Conservation (phyloP, 306 rosid genomes). For the Hippophae tibetana region DNA sequence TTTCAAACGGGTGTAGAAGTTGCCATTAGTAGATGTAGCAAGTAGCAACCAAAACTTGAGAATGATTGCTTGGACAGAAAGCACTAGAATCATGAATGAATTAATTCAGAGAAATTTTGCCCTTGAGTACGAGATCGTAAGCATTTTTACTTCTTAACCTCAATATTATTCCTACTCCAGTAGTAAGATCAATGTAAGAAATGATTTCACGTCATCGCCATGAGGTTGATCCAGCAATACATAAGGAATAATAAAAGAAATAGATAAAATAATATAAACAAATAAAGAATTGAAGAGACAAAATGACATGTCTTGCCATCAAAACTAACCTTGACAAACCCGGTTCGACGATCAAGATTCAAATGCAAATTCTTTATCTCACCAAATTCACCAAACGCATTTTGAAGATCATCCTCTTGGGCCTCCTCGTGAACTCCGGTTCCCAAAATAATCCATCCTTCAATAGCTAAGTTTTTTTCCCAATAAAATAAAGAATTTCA, state of each 20-base stretch:
- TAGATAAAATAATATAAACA: neutral
- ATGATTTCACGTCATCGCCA: neutral
- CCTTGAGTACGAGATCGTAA: no score
- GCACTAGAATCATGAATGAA: no score
- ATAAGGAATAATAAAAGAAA: neutral
- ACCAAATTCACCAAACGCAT: constrained; percentile 82
- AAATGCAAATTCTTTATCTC: constrained; percentile 87
- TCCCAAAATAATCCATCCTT: constrained; percentile 97
- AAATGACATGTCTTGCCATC: neutral
- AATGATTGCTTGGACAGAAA: no score
- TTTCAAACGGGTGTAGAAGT: no score
- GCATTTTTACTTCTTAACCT: no score
- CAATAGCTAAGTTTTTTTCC: constrained; percentile 49
- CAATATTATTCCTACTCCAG: no score
- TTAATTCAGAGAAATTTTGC: no score
- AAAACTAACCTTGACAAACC: constrained; percentile 70
- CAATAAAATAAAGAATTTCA: neutral
- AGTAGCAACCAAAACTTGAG: no score
- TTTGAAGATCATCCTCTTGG: constrained; percentile 86
- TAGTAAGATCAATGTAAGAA: no score
- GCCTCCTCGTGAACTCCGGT: constrained; percentile 99
- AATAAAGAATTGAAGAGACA: neutral
- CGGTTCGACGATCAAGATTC: constrained; percentile 96
- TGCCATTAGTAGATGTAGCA: no score
- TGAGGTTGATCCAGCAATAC: neutral